Base-by-base conservation (phyloP, 805 yeast genomes). In the Yamadazyma laniorum region DNA sequence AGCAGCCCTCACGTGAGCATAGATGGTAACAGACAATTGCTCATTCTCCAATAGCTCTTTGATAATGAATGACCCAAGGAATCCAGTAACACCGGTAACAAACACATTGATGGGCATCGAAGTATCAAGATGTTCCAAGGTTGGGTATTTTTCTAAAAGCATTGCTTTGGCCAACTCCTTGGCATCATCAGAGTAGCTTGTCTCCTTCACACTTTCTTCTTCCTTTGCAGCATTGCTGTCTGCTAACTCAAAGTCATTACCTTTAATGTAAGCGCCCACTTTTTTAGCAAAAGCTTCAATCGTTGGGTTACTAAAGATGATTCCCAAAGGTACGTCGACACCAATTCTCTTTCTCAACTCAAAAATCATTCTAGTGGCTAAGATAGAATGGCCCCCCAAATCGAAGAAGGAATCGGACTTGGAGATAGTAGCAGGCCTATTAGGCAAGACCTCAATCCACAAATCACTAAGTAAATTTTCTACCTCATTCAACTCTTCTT, bases 351-450 rank as follows among this genome's bases (percentile, higher is more conserved):
- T 83, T 59, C 97, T 78, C 50, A 93, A 75, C 49, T 85, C 90
- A 54, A 93, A 93, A 44, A 93, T 91, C 96, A 93, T 89, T 58
- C 95, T 79, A 0, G 99, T 95, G 6, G 98, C 98, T 46, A 93
- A 70, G 52, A 93, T 91, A 1, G 98, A 91, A 63, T 93, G 99
- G 2, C 99, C 99, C 42, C 99, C 99, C 37, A 95, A 68, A 57
- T 93, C 99, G 55, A 93, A 93, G 77, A 93, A 93, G 1, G 95
- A 85, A 59, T 93, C 99, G 2, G 76, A 75, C 23, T 83, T 82
- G 21, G 82, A 71, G 29, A 89, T 74, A 2, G 85, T 65, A 1
- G 91, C 83, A 5, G 97, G 96, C 46, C 79, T 75, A 49, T 80
- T 84, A 29, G 98, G 98, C 49, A 93, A 72, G 9, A 93, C 83